These are phyloP conservation scores for Backusella psychrophila DNA, from an alignment of 192 early-diverging fungal genomes.

Conservation along the genomic window DNA sequence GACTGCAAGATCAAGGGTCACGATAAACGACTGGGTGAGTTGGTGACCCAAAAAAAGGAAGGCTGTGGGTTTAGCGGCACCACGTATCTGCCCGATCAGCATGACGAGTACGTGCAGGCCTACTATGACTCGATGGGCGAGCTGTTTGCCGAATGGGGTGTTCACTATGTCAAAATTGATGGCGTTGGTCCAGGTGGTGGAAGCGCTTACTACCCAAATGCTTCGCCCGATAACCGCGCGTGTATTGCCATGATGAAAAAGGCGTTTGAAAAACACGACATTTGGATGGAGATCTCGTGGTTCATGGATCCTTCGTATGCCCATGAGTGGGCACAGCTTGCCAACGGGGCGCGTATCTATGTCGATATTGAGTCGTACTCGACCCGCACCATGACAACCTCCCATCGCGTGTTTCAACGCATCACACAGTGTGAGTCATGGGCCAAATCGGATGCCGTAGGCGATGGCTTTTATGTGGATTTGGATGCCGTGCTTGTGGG, in stretches of 20 bases:
- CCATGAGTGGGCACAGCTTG: conserved; percentile 13
- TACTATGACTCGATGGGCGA: conserved; percentile 33
- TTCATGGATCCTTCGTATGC: conserved; percentile 23
- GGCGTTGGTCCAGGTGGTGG: conserved; percentile 34
- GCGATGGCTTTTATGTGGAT: conserved; percentile 29
- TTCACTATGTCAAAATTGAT: conserved; percentile 28
- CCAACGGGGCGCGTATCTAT: conserved; percentile 26
- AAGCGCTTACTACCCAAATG: conserved; percentile 15
- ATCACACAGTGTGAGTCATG: conserved; percentile 17
- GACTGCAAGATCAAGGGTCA: conserved; percentile 15
- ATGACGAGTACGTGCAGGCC: not conserved
- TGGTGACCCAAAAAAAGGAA: conserved; percentile 7
- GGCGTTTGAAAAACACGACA: conserved; percentile 24
- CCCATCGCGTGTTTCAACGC: conserved; percentile 30
- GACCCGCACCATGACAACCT: conserved; percentile 24
- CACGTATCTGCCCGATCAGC: conserved; percentile 19
- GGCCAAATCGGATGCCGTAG: conserved; percentile 10
- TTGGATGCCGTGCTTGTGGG: conserved; percentile 29
- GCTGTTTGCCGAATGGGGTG: conserved; percentile 31
- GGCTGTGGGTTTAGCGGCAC: conserved; percentile 30
- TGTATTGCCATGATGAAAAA: conserved; percentile 16
- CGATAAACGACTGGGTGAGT: not conserved
- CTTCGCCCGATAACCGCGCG: conserved; percentile 26
- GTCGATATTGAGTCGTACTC: conserved; percentile 36
- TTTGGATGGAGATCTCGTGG: conserved; percentile 37